A percentile compares a stretch with the other conserved stretches of the same genome.
Conservation (phyloP, 73 alveolate species). For the Symbiodinium pilosum region DNA sequence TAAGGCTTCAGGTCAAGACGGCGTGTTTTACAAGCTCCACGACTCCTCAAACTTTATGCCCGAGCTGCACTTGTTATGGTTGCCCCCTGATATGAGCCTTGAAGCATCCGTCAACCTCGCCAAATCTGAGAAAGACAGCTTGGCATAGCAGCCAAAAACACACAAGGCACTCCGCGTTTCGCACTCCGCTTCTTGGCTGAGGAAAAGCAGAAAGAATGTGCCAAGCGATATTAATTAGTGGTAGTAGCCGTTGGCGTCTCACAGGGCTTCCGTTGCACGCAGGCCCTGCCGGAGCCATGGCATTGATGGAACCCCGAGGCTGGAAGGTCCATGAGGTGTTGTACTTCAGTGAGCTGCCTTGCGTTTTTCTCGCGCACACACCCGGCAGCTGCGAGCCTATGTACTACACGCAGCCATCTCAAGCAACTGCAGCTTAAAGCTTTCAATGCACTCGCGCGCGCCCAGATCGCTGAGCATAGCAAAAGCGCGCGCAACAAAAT, state of each 20-base stretch:
- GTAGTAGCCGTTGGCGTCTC: background rate
- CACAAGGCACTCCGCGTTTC: background rate
- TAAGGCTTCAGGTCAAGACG: background rate
- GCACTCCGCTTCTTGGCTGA: background rate
- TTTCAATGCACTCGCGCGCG: background rate
- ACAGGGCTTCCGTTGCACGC: background rate
- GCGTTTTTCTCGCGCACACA: background rate
- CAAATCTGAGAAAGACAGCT: too few species aligned
- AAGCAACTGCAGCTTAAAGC: background rate
- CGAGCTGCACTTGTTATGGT: background rate
- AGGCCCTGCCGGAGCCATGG: background rate
- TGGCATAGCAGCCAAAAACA: constrained; percentile 20
- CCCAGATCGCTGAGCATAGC: background rate
- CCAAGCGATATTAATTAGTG: background rate
- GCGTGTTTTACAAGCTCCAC: background rate
- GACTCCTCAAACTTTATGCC: background rate
- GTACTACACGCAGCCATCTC: background rate
- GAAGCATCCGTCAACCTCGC: background rate
- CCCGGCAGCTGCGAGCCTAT: background rate
- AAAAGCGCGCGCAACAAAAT: background rate
- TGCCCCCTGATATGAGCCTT: background rate
- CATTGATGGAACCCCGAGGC: background rate
- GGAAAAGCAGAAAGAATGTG: background rate
- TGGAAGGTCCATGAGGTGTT: constrained; percentile 26
- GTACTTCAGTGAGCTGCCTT: background rate